Evolutionary conservation across 2,329 filamentous ascomycete genomes (phyloP).

Genomic region (Epicoccum sorghinum): DNA sequence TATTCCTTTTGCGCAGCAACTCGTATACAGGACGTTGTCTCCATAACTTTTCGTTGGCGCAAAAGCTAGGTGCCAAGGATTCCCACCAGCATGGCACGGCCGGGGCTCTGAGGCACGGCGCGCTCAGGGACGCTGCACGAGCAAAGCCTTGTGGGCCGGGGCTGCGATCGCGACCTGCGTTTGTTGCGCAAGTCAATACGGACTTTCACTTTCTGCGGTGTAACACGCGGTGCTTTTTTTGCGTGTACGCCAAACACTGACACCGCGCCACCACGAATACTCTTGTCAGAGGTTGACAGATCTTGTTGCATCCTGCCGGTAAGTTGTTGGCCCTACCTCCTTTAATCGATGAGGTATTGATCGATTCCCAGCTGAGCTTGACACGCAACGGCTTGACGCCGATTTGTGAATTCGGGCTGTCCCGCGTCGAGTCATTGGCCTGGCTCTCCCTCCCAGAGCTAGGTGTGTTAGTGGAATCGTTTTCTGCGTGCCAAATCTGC

Average conservation of each 20-base stretch:
- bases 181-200: constrained; percentile 3
- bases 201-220: constrained; percentile 9
- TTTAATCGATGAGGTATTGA: too few relatives aligned
- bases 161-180: constrained; percentile 2
- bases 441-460: not conserved
- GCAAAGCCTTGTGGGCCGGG: constrained; percentile 4
- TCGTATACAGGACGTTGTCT: too few relatives aligned
- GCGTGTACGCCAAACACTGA: constrained; percentile 9
- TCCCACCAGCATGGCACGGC: constrained; percentile 12
- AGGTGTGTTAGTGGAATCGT: constrained; percentile 12
- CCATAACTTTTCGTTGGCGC: not conserved
- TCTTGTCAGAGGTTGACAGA: not conserved
- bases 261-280: constrained; percentile 6
- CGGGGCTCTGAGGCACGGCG: not conserved
- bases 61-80: not conserved
- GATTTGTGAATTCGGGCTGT: constrained; percentile 3
- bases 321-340: too few relatives aligned
- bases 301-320: constrained; percentile 1
- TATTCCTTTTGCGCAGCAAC: not conserved
- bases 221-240: constrained; percentile 6
- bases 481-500: constrained; percentile 8
- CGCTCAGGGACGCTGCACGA: constrained; percentile 13
- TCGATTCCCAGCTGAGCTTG: not conserved
- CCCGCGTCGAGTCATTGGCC: constrained; percentile 10
- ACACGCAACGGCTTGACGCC: not conserved